Conservation (phyloP, 371 early-diverging fungal species). For the Phascolomyces articulosus region DNA sequence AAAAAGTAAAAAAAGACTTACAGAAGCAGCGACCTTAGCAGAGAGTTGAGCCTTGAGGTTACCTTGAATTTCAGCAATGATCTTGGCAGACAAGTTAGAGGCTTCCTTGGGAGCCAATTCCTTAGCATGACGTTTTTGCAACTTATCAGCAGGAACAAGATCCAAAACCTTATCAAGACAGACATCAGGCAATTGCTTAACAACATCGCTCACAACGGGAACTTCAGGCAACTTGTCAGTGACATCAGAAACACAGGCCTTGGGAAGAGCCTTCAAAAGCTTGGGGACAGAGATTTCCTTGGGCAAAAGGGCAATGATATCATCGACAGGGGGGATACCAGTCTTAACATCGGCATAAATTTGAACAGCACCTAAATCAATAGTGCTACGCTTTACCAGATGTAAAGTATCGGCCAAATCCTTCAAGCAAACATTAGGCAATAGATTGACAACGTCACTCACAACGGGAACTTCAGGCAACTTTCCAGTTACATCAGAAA, state of each 20-base stretch:
- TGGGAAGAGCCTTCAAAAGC: background rate
- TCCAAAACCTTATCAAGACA: background rate
- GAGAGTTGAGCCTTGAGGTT: constrained; percentile 15
- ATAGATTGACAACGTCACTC: background rate
- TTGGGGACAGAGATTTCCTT: constrained; percentile 7
- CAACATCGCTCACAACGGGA: background rate
- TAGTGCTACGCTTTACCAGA: background rate
- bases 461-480: constrained; percentile 4
- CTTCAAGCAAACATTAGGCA: background rate
- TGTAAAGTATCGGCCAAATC: background rate
- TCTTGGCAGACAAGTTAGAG: constrained; percentile 3
- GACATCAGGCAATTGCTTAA: background rate
- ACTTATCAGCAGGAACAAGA: background rate
- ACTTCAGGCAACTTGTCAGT: constrained; percentile 2
- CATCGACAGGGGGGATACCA: background rate
- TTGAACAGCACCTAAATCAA: constrained; percentile 1
- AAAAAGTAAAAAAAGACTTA: constrained; percentile 13
- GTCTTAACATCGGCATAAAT: background rate
- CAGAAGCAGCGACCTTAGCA: constrained; percentile 23
- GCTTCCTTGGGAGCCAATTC: background rate
- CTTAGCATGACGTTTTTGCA: background rate
- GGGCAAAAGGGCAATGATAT: constrained; percentile 4
- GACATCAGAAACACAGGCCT: background rate
- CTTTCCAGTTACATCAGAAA: constrained; percentile 1
- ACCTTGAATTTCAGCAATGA: constrained; percentile 6